Percentiles rank a stretch among this genome's conserved stretches.
These are phyloP conservation scores for Chlorella ohadii DNA, from an alignment of 139 green algal species.

Conservation along the genomic window DNA sequence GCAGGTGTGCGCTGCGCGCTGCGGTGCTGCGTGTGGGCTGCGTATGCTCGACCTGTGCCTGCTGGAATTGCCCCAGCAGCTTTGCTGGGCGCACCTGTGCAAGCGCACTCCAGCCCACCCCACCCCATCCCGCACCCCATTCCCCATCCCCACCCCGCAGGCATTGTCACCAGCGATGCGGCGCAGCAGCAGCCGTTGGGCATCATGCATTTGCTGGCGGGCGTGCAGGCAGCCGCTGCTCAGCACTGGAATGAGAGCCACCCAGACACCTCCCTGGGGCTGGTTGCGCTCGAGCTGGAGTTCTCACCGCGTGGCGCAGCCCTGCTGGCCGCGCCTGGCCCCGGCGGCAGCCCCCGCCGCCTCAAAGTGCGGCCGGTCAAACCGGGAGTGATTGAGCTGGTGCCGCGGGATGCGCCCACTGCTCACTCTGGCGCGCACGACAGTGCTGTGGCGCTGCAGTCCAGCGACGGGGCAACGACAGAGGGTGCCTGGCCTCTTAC, in stretches of 20 bases:
- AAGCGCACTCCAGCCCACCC: neutral
- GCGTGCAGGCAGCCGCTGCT: conserved; percentile 17
- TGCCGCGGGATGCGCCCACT: conserved; percentile 8
- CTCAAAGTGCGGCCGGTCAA: conserved; percentile 15
- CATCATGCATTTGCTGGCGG: conserved; percentile 39
- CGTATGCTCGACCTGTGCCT: too few relatives aligned
- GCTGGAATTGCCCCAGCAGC: too few relatives aligned
- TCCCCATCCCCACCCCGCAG: neutral
- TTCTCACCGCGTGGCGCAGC: conserved; percentile 7
- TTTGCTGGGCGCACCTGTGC: too few relatives aligned
- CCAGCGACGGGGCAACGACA: neutral
- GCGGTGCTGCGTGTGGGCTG: too few relatives aligned
- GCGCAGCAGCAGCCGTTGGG: conserved; percentile 26
- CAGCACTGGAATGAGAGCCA: conserved; percentile 28
- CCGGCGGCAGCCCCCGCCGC: neutral
- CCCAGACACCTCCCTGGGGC: conserved; percentile 4
- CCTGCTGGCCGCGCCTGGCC: conserved; percentile 25
- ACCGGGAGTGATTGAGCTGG: conserved; percentile 21
- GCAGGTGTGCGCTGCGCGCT: too few relatives aligned
- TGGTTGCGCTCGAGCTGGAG: conserved; percentile 31
- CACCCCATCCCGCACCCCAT: neutral
- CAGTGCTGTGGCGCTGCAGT: neutral
- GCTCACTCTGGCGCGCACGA: neutral
- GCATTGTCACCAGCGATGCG: conserved; percentile 17
- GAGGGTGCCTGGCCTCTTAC: conserved; percentile 1